Evolutionary conservation across 805 yeast species (phyloP).

Genomic region (Isabelozyma rhagii): DNA sequence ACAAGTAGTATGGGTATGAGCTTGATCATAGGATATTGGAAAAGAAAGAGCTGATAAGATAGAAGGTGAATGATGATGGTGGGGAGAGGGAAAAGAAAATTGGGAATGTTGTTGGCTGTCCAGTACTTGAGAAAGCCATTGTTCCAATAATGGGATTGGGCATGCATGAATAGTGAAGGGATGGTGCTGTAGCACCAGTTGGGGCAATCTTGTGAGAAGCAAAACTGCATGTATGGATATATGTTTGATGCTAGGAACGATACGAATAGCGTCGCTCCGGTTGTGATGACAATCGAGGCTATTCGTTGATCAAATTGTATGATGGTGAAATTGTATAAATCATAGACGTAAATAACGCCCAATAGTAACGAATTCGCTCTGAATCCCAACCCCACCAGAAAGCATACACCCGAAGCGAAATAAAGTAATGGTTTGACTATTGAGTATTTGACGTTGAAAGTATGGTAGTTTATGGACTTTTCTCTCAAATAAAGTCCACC

Average conservation of each 20-base stretch:
- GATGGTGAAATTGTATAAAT: slow-evolving; percentile 32
- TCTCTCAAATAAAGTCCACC: slow-evolving; percentile 54
- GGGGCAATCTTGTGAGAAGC: slow-evolving; percentile 38
- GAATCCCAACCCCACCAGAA: slow-evolving; percentile 57
- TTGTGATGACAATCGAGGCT: slow-evolving; percentile 32
- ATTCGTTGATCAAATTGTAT: slow-evolving; percentile 12
- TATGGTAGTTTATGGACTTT: slow-evolving; percentile 17
- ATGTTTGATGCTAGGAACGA: slow-evolving; percentile 47
- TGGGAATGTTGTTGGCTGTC: slow-evolving; percentile 77
- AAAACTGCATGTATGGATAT: slow-evolving; percentile 54
- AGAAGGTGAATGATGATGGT: slow-evolving; percentile 45
- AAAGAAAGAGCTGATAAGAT: slow-evolving; percentile 37
- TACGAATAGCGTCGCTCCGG: slow-evolving; percentile 55
- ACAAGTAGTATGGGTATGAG: slow-evolving; percentile 39
- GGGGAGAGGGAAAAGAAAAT: slow-evolving; percentile 76
- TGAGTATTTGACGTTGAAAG: slow-evolving; percentile 14
- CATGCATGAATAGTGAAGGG: slow-evolving; percentile 64
- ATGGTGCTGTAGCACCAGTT: slow-evolving; percentile 71
- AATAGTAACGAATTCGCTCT: slow-evolving; percentile 75
- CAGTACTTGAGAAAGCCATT: slow-evolving; percentile 80
- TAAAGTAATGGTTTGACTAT: slow-evolving; percentile 19
- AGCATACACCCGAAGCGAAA: slow-evolving; percentile 49
- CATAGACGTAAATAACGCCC: slow-evolving; percentile 65
- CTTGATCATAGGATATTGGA: slow-evolving; percentile 31
- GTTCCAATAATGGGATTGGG: slow-evolving; percentile 83